These are phyloP conservation scores for Geotrichum macrosporum DNA, from an alignment of 1,139 yeast genomes.

Conservation along the genomic window DNA sequence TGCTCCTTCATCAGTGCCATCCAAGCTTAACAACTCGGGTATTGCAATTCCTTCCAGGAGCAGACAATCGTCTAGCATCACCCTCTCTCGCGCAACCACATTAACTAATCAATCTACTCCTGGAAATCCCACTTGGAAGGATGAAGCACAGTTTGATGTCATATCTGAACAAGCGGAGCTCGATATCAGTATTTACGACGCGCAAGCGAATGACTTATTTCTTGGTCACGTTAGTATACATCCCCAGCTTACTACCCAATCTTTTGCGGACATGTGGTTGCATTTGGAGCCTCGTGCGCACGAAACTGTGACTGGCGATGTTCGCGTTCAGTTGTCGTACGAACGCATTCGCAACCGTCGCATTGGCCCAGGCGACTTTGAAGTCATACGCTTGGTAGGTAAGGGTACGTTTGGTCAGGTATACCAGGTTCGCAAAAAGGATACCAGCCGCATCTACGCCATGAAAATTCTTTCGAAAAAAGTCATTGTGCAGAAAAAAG, in stretches of 20 bases:
- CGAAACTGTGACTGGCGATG: constrained; percentile 77
- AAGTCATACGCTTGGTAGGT: constrained; percentile 81
- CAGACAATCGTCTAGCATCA: constrained; percentile 14
- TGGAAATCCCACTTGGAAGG: constrained; percentile 72
- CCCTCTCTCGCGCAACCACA: neutral
- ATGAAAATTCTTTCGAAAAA: constrained; percentile 94
- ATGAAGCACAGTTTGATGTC: constrained; percentile 87
- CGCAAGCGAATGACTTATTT: constrained; percentile 72
- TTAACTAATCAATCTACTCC: constrained; percentile 30
- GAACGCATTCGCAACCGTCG: constrained; percentile 58
- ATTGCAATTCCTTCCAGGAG: constrained; percentile 40
- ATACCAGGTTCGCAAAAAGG: constrained; percentile 86
- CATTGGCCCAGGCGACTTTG: constrained; percentile 92
- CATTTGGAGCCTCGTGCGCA: constrained; percentile 65
- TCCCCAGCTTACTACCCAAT: constrained; percentile 56
- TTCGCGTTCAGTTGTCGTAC: constrained; percentile 70
- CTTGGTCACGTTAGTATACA: constrained; percentile 75
- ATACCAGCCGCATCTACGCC: constrained; percentile 85
- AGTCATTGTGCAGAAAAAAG: constrained; percentile 92
- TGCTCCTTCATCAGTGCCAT: constrained; percentile 30
- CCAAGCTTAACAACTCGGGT: constrained; percentile 25
- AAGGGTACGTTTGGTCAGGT: constrained; percentile 98
- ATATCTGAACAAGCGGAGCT: constrained; percentile 67
- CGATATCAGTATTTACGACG: constrained; percentile 84
- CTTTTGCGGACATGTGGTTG: constrained; percentile 58